These are phyloP conservation scores for Paspalum notatum DNA, from an alignment of 176 grass and related monocot species.

Conservation along the genomic window DNA sequence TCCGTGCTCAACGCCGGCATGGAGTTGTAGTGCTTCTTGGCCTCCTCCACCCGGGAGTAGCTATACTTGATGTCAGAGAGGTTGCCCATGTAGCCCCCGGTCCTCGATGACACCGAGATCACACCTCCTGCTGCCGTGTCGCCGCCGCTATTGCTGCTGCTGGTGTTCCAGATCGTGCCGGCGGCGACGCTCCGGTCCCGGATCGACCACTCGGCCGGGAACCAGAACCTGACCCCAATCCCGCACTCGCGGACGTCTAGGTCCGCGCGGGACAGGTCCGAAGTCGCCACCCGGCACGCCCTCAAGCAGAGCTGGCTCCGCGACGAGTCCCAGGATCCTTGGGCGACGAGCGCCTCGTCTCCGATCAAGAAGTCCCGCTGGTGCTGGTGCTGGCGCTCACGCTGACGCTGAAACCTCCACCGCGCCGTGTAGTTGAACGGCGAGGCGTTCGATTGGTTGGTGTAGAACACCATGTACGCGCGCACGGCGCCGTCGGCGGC, in stretches of 20 bases:
- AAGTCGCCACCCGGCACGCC: constrained; percentile 1
- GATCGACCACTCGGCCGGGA: constrained; percentile 22
- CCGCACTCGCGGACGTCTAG: neutral
- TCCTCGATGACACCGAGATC: constrained; percentile 20
- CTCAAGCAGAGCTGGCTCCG: neutral
- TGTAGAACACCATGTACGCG: constrained; percentile 27
- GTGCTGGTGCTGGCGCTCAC: too few species aligned
- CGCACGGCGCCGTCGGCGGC: neutral
- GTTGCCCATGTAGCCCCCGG: neutral
- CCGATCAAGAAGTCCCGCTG: neutral
- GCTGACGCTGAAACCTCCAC: neutral
- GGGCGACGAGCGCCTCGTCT: constrained; percentile 27
- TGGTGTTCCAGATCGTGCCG: constrained; percentile 21
- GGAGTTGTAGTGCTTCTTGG: constrained; percentile 14
- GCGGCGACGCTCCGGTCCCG: neutral
- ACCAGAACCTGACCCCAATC: constrained; percentile 18
- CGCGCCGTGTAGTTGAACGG: neutral
- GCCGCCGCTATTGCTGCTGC: neutral
- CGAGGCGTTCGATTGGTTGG: neutral
- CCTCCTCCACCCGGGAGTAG: constrained; percentile 4
- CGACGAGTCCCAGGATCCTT: neutral
- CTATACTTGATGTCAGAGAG: neutral
- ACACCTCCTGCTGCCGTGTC: neutral
- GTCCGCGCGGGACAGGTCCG: neutral
- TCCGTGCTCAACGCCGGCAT: constrained; percentile 3